Percentiles rank a stretch among this genome's conserved stretches.
These are phyloP conservation scores for Heterobasidion annosum DNA, from an alignment of 1,284 basidiomycete genomes.

Conservation along the genomic window DNA sequence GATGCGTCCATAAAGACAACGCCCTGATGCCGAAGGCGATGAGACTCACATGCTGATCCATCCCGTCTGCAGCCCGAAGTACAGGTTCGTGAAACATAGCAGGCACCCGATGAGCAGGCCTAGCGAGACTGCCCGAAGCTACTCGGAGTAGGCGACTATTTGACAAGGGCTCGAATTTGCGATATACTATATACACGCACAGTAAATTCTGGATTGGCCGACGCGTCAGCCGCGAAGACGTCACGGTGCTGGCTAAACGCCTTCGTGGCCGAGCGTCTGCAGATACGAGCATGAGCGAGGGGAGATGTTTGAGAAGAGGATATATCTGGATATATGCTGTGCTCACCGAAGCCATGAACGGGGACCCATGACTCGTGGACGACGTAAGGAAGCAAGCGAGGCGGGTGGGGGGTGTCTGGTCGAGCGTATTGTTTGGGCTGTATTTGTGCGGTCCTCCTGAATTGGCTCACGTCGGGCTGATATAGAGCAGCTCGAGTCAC, in stretches of 20 bases:
- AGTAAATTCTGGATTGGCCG: constrained; percentile 12
- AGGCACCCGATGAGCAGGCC: constrained; percentile 66
- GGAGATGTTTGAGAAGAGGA: no score
- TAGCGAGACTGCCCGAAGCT: constrained; percentile 41
- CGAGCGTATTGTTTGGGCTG: neutral
- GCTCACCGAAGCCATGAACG: neutral
- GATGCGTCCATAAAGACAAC: neutral
- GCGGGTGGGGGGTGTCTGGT: no score
- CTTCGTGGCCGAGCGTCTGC: no score
- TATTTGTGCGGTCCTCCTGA: neutral
- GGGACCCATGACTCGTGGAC: neutral
- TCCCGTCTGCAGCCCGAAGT: constrained; percentile 71
- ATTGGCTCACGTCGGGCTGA: neutral
- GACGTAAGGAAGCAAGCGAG: no score
- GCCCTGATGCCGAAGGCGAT: neutral
- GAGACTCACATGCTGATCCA: constrained; percentile 62
- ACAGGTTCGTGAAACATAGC: constrained; percentile 70
- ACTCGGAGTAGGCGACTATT: neutral
- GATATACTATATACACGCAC: neutral
- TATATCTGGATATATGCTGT: neutral
- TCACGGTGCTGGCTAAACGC: neutral
- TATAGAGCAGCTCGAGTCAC: constrained; percentile 3
- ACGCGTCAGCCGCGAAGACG: neutral
- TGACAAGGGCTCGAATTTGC: neutral
- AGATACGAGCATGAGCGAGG: no score